phyloP scores from a whole-genome alignment of 257 asterid species.

The Anisodus tanguticus region DNA sequence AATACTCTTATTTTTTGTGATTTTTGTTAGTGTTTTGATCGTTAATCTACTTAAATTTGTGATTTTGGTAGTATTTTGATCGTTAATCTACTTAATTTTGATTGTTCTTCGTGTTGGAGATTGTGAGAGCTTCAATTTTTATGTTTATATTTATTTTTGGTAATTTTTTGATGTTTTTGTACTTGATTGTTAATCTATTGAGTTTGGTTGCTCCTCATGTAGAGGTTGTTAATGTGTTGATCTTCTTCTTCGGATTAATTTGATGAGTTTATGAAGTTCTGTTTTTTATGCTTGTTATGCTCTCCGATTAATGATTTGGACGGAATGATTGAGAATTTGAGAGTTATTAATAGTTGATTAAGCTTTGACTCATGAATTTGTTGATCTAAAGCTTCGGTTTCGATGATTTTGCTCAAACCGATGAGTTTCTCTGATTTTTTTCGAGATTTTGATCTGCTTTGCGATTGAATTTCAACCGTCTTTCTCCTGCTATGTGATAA shows the following conservation, averaged over 20 bases:
- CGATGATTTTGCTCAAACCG: background rate
- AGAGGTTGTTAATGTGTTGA: background rate
- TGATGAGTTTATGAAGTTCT: background rate
- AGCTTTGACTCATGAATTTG: constrained; percentile 14
- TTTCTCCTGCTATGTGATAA: constrained; percentile 5
- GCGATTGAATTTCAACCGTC: background rate
- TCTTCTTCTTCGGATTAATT: background rate
- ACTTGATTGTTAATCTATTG: constrained; percentile 16
- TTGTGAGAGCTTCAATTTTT: background rate
- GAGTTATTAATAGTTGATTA: background rate
- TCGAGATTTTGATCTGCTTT: background rate
- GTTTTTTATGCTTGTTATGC: background rate
- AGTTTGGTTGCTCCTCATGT: background rate
- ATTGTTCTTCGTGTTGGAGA: background rate
- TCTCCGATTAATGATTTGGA: background rate
- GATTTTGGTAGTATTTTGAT: background rate
- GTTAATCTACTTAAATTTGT: background rate
- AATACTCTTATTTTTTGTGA: background rate
- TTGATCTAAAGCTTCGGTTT: constrained; percentile 11
- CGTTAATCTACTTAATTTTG: background rate
- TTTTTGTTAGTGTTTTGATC: background rate
- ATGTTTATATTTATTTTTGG: background rate
- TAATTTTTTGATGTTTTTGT: background rate
- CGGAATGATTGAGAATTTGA: background rate
- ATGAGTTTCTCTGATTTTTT: background rate